phyloP scores from a whole-genome alignment of 2,329 filamentous ascomycete genomes.

The Aspergillus japonicus region DNA sequence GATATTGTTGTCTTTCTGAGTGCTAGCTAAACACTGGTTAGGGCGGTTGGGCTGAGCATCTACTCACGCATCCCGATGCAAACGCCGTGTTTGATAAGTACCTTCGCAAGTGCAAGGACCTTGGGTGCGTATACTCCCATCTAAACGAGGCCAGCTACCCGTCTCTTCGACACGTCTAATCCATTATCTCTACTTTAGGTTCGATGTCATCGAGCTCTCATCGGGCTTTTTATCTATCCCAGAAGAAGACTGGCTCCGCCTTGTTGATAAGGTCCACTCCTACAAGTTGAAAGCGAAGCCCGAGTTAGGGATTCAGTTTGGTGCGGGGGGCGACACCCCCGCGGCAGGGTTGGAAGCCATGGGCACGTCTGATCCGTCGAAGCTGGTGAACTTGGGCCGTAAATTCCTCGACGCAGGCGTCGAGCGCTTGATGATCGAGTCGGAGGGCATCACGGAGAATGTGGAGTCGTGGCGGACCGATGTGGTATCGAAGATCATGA shows the following conservation, averaged over 20 bases:
- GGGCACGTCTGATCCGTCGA: constrained; percentile 51
- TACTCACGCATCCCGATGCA: constrained; percentile 50
- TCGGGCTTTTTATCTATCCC: constrained; percentile 57
- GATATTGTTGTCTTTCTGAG: not conserved
- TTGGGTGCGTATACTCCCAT: constrained; percentile 37
- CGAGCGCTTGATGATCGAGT: constrained; percentile 59
- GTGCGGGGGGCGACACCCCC: constrained; percentile 55
- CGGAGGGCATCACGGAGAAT: constrained; percentile 60
- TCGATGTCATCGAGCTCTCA: constrained; percentile 57
- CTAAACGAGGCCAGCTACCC: not conserved
- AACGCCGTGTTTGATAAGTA: constrained; percentile 52
- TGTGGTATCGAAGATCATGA: constrained; percentile 54
- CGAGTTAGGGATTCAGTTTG: constrained; percentile 58
- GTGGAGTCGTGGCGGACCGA: constrained; percentile 56
- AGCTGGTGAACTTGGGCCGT: constrained; percentile 51
- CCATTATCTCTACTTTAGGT: constrained; percentile 29
- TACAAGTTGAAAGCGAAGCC: constrained; percentile 54
- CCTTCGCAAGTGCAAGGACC: constrained; percentile 52
- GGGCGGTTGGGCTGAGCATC: constrained; percentile 57
- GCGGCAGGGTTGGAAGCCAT: constrained; percentile 48
- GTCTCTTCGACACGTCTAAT: constrained; percentile 2
- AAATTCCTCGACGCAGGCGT: constrained; percentile 54
- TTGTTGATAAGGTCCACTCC: constrained; percentile 50
- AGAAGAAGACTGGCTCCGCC: constrained; percentile 53
- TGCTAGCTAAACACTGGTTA: constrained; percentile 16